These are phyloP conservation scores for Crinitomyces ghanaensis DNA, from an alignment of 805 yeast genomes.

Conservation along the genomic window DNA sequence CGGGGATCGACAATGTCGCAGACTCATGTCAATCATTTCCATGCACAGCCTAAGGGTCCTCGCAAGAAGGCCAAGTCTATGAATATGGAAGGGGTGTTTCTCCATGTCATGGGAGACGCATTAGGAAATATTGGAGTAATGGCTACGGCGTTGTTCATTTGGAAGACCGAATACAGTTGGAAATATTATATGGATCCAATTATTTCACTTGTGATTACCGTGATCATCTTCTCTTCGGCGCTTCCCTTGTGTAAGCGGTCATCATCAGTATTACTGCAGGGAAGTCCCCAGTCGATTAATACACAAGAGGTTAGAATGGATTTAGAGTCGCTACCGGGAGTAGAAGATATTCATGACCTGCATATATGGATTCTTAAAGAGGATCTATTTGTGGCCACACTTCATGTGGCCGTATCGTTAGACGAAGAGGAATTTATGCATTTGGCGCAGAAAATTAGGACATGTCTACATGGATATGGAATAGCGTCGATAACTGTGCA, in stretches of 20 bases:
- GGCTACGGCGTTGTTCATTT: slow-evolving; percentile 75
- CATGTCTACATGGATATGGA: slow-evolving; percentile 70
- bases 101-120: slow-evolving; percentile 94
- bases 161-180: slow-evolving; percentile 91
- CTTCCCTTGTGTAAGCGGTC: slow-evolving; percentile 80
- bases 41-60: slow-evolving; percentile 19
- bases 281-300: slow-evolving; percentile 76
- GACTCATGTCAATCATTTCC: slow-evolving; percentile 23
- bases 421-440: slow-evolving; percentile 54
- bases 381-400: slow-evolving; percentile 71
- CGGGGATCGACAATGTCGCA: slow-evolving; percentile 11
- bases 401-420: slow-evolving; percentile 67
- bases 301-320: slow-evolving; percentile 63
- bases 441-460: slow-evolving; percentile 67
- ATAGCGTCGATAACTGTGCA: slow-evolving; percentile 92
- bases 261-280: slow-evolving; percentile 80
- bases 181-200: slow-evolving; percentile 76
- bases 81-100: slow-evolving; percentile 94
- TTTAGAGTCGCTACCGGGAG: slow-evolving; percentile 56
- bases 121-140: slow-evolving; percentile 93
- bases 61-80: slow-evolving; percentile 43
- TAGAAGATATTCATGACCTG: slow-evolving; percentile 82
- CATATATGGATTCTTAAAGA: slow-evolving; percentile 96
- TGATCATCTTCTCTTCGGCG: slow-evolving; percentile 83
- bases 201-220: slow-evolving; percentile 74